Conservation (phyloP, 495 filamentous ascomycete genomes). For the Aspergillus baeticus region DNA sequence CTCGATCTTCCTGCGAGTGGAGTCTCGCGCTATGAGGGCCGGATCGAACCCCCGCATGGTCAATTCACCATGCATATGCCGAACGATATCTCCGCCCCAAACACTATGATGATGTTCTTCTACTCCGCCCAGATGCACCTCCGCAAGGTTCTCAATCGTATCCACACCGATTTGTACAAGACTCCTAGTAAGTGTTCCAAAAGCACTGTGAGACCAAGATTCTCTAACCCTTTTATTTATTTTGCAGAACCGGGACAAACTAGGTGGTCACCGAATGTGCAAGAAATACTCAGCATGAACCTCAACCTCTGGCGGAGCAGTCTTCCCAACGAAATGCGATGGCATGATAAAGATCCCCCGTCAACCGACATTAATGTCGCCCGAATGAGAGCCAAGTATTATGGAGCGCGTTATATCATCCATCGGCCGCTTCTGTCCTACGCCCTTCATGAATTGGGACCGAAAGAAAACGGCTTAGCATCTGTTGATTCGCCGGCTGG, state of each 20-base stretch:
- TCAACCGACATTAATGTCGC: conserved; percentile 77
- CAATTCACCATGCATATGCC: conserved; percentile 31
- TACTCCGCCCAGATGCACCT: conserved; percentile 86
- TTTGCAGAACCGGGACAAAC: conserved; percentile 26
- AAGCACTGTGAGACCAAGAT: not conserved
- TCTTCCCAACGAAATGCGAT: conserved; percentile 51
- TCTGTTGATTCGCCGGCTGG: conserved; percentile 34
- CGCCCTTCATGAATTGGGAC: conserved; percentile 51
- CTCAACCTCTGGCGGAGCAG: conserved; percentile 50
- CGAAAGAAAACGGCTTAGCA: conserved; percentile 26
- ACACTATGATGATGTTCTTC: conserved; percentile 63
- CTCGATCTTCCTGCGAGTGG: conserved; percentile 77
- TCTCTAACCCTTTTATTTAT: not conserved
- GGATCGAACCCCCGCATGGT: conserved; percentile 61
- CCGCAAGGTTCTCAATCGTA: conserved; percentile 78
- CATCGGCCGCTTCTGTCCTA: conserved; percentile 76
- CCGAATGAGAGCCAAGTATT: conserved; percentile 89
- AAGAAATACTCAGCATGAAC: conserved; percentile 43
- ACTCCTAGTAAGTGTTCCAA: conserved; percentile 43
- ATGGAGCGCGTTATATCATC: conserved; percentile 86
- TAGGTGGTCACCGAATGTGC: conserved; percentile 33
- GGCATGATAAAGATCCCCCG: conserved; percentile 66
- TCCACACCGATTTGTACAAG: conserved; percentile 79
- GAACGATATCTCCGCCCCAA: conserved; percentile 32
- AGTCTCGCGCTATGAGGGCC: conserved; percentile 68